Evolutionary conservation across 805 yeast genomes (phyloP), one percentile per base, ranked within the genome.

Genomic region (Kodamaea restingae): DNA sequence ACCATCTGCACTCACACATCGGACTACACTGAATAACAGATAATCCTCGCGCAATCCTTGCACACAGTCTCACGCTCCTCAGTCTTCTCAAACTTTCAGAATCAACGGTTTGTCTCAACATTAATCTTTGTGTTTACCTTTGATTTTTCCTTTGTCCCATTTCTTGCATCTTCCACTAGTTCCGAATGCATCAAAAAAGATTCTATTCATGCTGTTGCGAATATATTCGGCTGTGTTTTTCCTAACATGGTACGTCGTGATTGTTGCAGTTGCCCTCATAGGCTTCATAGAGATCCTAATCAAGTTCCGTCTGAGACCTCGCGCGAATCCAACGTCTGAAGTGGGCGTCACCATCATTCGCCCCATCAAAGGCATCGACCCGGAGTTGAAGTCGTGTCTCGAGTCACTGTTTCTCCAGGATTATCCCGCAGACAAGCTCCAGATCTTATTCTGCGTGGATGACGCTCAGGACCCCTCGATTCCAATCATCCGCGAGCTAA

Each of bases 301-400:
- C 24, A 60, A 59, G 41, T 70, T 68, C 46, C 44, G 45, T 38
- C 22, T 27, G 7, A 45, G 53, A 14, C 60, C 59, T n/a, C 37
- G 25, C 2, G 7, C 20, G 26, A n/a, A 9, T 2, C 7, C 15
- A 18, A n/a, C 20, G 15, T 24, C 33, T 7, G 35, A 37, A 18
- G 71, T 65, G 42, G 65, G 70, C 6, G 95, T 88, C 14, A 76
- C 93, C 1, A 84, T 88, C 18, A 55, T 88, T 25, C 63, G 96
- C 21, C 96, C 96, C 0, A 67, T 88, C 42, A 86, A 86, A 53
- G 96, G 96, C 12, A 63, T 86, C 12, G 96, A 88, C 56, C 76
- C 88, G 1, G 90, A 82, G 47, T 70, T 87, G 60, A 74, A 70
- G 27, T 58, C 72, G 8, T 87, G 95, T 54, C 61, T 88, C 27